These are phyloP conservation scores for Zhuliangozyma parablackwelliae DNA, from an alignment of 1,139 yeast genomes.

Conservation along the genomic window DNA sequence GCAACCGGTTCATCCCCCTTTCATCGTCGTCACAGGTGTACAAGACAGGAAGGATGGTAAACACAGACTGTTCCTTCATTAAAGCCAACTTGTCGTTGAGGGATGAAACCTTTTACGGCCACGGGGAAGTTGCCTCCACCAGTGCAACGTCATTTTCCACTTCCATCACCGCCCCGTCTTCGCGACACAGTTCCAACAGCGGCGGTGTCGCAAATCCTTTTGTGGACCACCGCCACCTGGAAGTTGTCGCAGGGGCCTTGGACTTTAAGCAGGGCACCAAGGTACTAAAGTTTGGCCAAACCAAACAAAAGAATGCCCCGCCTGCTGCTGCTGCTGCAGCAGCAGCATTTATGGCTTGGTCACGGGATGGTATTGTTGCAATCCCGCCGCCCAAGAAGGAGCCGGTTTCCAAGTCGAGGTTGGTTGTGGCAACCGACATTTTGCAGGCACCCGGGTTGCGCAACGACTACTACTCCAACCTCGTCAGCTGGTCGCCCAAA, in stretches of 20 bases:
- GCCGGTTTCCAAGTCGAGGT: too few relatives aligned
- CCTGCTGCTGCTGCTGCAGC: too few relatives aligned
- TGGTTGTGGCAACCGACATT: conserved; percentile 3
- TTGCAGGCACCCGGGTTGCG: conserved; percentile 72
- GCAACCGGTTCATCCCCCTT: conserved; percentile 19
- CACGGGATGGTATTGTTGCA: too few relatives aligned
- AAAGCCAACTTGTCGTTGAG: conserved; percentile 9
- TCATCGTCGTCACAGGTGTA: conserved; percentile 18
- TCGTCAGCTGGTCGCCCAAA: conserved; percentile 66
- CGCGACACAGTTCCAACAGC: too few relatives aligned
- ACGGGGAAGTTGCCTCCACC: not conserved
- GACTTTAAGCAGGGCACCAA: conserved; percentile 32
- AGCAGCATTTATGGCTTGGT: too few relatives aligned
- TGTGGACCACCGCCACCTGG: too few relatives aligned
- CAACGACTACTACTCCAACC: conserved; percentile 77
- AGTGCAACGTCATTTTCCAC: conserved; percentile 3
- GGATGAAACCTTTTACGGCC: conserved; percentile 10
- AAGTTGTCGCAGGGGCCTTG: conserved; percentile 45
- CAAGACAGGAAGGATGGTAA: conserved; percentile 4
- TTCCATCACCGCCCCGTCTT: not conserved
- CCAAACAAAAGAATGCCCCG: not conserved
- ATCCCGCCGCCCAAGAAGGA: too few relatives aligned
- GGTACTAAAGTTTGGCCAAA: conserved; percentile 26
- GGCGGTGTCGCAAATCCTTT: too few relatives aligned
- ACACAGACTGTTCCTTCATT: too few relatives aligned